These are phyloP conservation scores for Penicilliopsis zonata DNA, from an alignment of 495 filamentous ascomycete genomes.

Conservation along the genomic window DNA sequence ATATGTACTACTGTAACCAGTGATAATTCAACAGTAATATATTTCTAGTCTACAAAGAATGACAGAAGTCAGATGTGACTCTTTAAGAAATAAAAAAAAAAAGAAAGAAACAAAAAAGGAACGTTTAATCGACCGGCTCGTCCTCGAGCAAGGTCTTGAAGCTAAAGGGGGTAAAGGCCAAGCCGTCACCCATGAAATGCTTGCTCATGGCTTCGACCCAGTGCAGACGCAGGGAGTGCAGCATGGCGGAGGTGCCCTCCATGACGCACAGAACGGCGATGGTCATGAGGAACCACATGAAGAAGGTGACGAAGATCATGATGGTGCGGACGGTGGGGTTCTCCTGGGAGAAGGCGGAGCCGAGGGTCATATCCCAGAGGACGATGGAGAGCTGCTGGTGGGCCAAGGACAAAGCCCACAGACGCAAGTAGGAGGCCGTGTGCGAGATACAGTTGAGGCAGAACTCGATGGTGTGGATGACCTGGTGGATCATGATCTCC, in stretches of 20 bases:
- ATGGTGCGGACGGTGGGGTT: conserved; percentile 59
- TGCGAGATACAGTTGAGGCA: conserved; percentile 98
- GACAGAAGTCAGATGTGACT: too few species aligned
- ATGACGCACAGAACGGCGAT: conserved; percentile 64
- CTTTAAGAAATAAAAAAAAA: conserved; percentile 6
- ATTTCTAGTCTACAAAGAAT: conserved; percentile 1
- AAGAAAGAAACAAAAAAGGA: conserved; percentile 4
- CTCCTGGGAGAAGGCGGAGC: conserved; percentile 49
- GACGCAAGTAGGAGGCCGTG: conserved; percentile 95
- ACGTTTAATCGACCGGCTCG: conserved; percentile 45
- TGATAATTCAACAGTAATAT: background rate
- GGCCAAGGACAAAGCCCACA: conserved; percentile 94
- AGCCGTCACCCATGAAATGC: conserved; percentile 92
- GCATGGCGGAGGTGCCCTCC: conserved; percentile 82
- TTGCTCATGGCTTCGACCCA: conserved; percentile 99
- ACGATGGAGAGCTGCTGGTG: conserved; percentile 96
- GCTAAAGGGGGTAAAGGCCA: conserved; percentile 85
- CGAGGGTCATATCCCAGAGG: conserved; percentile 92
- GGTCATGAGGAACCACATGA: conserved; percentile 77
- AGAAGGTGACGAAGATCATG: conserved; percentile 68
- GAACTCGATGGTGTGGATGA: conserved; percentile 99
- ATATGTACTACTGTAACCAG: background rate
- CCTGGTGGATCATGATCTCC: conserved; percentile 96
- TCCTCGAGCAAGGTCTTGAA: conserved; percentile 84
- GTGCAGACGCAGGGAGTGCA: conserved; percentile 89